Conservation (phyloP, 208 protist genomes). For the Novymonas esmeraldas region DNA sequence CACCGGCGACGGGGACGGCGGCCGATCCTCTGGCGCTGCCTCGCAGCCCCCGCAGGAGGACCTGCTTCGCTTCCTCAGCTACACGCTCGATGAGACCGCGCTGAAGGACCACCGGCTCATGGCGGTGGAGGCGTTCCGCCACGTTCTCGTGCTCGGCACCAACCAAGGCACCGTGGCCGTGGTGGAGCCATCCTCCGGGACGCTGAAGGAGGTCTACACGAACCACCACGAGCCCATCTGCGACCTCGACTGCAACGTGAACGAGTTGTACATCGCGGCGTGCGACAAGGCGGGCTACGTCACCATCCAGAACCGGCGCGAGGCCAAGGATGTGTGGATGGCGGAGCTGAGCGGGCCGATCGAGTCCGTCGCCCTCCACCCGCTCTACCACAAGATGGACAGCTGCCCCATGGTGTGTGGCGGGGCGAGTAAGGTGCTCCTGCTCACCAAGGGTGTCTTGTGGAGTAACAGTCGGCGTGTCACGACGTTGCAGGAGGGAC, state of each 20-base stretch:
- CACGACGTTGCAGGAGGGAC: slow-evolving; percentile 46
- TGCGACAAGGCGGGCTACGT: slow-evolving; percentile 61
- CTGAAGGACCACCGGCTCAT: slow-evolving; percentile 69
- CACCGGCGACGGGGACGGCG: slow-evolving; percentile 1
- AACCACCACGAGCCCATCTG: slow-evolving; percentile 61
- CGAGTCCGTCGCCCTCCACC: slow-evolving; percentile 61
- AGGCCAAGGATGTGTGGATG: slow-evolving; percentile 43
- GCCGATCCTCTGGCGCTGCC: neutral
- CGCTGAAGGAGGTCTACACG: slow-evolving; percentile 24
- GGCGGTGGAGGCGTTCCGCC: slow-evolving; percentile 39
- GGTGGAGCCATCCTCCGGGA: slow-evolving; percentile 33
- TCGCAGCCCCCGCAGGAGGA: slow-evolving; percentile 39
- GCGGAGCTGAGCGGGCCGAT: slow-evolving; percentile 50
- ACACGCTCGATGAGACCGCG: slow-evolving; percentile 25
- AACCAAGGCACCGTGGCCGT: slow-evolving; percentile 71
- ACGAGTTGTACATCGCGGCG: slow-evolving; percentile 52
- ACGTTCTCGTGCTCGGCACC: slow-evolving; percentile 64
- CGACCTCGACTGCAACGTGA: slow-evolving; percentile 56
- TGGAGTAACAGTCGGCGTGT: slow-evolving; percentile 55
- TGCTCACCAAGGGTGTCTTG: slow-evolving; percentile 46
- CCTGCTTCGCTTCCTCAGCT: slow-evolving; percentile 55
- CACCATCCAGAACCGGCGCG: slow-evolving; percentile 40
- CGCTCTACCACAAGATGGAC: slow-evolving; percentile 49
- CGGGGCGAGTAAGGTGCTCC: slow-evolving; percentile 48
- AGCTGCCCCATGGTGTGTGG: slow-evolving; percentile 46